A percentile compares a stretch with the other conserved stretches of the same genome.
Evolutionary conservation across 176 grass and related monocot genomes (phyloP).

Genomic region (Zizania latifolia): DNA sequence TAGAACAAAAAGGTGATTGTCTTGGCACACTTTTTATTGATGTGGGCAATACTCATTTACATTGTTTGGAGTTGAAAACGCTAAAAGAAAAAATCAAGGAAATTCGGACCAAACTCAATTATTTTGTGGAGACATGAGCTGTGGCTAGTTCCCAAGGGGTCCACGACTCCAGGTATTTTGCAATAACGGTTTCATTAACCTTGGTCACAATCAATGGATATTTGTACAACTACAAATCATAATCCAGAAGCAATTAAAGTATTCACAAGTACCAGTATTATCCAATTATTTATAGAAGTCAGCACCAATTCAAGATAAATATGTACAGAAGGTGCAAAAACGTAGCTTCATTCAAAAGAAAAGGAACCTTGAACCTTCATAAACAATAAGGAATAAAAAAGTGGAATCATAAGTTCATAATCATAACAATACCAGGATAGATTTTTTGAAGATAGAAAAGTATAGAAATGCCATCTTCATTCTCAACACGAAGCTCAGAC

Average conservation of each 20-base stretch:
- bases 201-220: background rate
- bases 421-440: slow-evolving; percentile 63
- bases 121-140: background rate
- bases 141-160: background rate
- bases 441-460: slow-evolving; percentile 99
- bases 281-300: background rate
- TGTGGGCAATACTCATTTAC: background rate
- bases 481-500: slow-evolving; percentile 68
- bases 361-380: background rate
- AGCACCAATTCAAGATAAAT: background rate
- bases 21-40: background rate
- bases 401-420: background rate
- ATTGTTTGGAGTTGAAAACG: background rate
- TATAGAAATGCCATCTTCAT: slow-evolving; percentile 90
- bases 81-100: background rate
- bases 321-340: background rate
- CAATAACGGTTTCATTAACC: background rate
- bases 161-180: background rate
- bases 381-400: background rate
- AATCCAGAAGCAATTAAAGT: slow-evolving; percentile 5
- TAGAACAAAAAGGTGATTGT: background rate
- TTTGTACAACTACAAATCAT: background rate
- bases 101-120: background rate
- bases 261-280: background rate
- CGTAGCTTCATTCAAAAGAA: background rate